These are phyloP conservation scores for Nicotiana knightiana DNA, from an alignment of 257 asterid species.

Conservation along the genomic window DNA sequence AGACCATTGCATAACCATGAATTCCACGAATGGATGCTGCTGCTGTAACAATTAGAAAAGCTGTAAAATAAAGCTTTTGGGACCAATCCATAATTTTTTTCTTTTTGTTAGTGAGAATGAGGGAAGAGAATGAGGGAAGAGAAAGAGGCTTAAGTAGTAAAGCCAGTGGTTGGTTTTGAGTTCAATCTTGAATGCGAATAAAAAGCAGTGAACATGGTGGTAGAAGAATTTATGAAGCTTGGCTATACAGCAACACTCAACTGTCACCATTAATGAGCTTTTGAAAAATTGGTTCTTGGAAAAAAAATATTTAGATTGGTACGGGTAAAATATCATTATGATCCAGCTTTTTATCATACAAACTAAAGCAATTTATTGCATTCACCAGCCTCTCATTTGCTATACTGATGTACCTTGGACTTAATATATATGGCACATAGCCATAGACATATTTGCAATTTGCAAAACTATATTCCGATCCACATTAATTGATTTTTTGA, in stretches of 20 bases:
- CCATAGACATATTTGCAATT: not conserved
- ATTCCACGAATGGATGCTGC: constrained; percentile 43
- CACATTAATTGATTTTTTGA: no score
- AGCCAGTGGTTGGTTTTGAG: not conserved
- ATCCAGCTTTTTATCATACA: constrained; percentile 4
- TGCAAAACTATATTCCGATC: not conserved
- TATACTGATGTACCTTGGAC: not conserved
- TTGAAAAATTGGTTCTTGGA: constrained; percentile 14
- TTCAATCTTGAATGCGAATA: constrained; percentile 6
- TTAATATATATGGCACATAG: not conserved
- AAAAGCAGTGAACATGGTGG: not conserved
- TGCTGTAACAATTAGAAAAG: constrained; percentile 26
- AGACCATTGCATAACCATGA: constrained; percentile 48
- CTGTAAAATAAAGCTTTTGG: constrained; percentile 30
- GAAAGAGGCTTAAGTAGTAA: not conserved
- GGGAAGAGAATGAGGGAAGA: not conserved
- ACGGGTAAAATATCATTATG: constrained; percentile 13
- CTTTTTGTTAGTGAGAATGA: not conserved
- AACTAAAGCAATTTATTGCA: not conserved
- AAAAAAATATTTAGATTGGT: not conserved
- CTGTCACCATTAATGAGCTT: constrained; percentile 25
- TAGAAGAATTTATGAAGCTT: not conserved
- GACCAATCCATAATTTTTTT: constrained; percentile 47
- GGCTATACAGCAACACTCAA: constrained; percentile 25
- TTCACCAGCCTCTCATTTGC: not conserved